Evolutionary conservation across 768 basidiomycete genomes (phyloP), one percentile per base, ranked within the genome.

Genomic region (Trametopsis cervina): DNA sequence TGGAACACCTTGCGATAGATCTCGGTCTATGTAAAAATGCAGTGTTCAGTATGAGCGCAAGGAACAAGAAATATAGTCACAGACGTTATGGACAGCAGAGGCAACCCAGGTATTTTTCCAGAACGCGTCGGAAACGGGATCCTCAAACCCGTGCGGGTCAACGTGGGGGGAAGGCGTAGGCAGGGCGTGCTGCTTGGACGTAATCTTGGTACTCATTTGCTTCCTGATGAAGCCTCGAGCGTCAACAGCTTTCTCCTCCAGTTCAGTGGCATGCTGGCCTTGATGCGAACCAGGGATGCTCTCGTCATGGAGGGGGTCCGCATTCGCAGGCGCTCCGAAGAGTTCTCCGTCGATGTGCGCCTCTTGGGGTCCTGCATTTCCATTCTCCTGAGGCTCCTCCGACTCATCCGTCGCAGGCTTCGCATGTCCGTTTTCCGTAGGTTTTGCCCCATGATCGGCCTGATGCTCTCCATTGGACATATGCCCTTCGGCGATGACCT

Each of bases 1-100:
- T 91, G 85, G 71, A 99, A 99, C 3, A 97, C 92, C 61, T 89
- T 94, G 47, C 93, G 84, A 67, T 80, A 97, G 54, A 97, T 91
- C 62, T 95, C 89, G 52, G 95, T 99, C 92, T 94, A 51, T n/a
- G n/a, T n/a, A n/a, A n/a, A n/a, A n/a, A 10, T n/a, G 3, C 21
- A 44, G 29, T 17, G 39, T 9, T 54, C 29, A 55, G 22, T 18
- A 38, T 13, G 7, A n/a, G n/a, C n/a, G n/a, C n/a, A n/a, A n/a
- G n/a, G n/a, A n/a, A n/a, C n/a, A 13, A 25, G 25, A 23, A 44
- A 27, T n/a, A 42, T 12, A 27, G 15, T 18, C 21, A 17, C 29
- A 33, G 45, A 94, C 92, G 63, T 98, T 99, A 57, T 93, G 85
- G 18, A 79, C 79, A 0, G 95, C 93, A 42, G 80, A 82, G 12